Percentiles rank a stretch among this genome's conserved stretches.
These are phyloP conservation scores for Leccinum boreale DNA, from an alignment of 768 basidiomycete genomes.

Conservation along the genomic window DNA sequence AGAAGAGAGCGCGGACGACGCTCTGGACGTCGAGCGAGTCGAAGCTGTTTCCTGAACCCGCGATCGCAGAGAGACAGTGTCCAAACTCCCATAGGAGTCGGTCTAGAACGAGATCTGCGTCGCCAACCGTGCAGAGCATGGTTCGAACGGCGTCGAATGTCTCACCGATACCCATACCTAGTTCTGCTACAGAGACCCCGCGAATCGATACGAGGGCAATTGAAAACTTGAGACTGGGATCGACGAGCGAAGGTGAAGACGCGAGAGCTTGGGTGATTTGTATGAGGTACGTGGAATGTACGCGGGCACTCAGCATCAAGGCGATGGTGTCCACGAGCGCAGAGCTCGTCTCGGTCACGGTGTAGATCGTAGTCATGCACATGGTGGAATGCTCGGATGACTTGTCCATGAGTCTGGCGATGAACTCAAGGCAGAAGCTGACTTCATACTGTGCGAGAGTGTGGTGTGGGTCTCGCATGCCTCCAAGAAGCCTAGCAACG, in stretches of 20 bases:
- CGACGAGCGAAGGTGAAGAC: constrained; percentile 20
- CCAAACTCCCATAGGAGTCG: constrained; percentile 37
- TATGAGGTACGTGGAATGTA: constrained; percentile 44
- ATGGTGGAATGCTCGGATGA: constrained; percentile 40
- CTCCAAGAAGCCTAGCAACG: constrained; percentile 36
- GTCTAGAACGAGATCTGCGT: constrained; percentile 23
- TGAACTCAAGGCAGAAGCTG: constrained; percentile 46
- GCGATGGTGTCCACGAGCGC: constrained; percentile 42
- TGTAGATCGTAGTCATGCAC: constrained; percentile 42
- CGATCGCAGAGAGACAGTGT: constrained; percentile 31
- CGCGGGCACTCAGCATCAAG: constrained; percentile 44
- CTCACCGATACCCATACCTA: constrained; percentile 17
- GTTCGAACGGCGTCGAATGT: constrained; percentile 25
- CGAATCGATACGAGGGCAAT: constrained; percentile 34
- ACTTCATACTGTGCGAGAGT: constrained; percentile 47
- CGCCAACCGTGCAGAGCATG: constrained; percentile 25
- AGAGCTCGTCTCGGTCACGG: constrained; percentile 41
- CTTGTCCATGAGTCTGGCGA: constrained; percentile 42
- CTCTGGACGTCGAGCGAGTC: constrained; percentile 34
- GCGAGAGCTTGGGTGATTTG: constrained; percentile 37
- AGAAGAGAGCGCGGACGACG: constrained; percentile 49
- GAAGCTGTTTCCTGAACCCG: constrained; percentile 22
- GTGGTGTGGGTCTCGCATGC: constrained; percentile 33
- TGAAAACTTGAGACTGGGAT: constrained; percentile 32
- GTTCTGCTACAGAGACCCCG: constrained; percentile 22